Base-by-base conservation (phyloP, 1,284 basidiomycete species). In the Mycosarcoma mackinlayi region DNA sequence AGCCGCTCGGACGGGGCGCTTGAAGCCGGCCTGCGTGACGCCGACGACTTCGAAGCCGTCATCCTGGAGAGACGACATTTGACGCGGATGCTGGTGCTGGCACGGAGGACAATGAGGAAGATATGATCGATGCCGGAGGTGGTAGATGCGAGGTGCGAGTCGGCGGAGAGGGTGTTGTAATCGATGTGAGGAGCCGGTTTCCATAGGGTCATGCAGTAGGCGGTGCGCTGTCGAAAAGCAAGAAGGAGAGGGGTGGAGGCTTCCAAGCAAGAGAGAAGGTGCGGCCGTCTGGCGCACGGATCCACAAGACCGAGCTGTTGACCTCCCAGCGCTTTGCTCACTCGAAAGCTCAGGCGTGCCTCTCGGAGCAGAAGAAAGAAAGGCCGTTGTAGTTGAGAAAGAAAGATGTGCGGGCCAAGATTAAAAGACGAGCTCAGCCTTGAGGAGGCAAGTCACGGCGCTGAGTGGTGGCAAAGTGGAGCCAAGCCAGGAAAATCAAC, bases 1-100 rank as follows among this genome's bases (percentile, higher is more conserved):
- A 4, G 48, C 31, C 18, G 45, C 38, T 28, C 28, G 31, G 18
- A 40, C 13, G 3, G 39, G 18, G 33, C 25, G 46, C 40, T 40
- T 34, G 14, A 51, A 33, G 28, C 47, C 34, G 8, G 51, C 38
- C 4, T 57, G 52, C 21, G n/a, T 39, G 14, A 39, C 52, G 18
- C 33, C 63, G 11, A 50, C 27, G 4, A 55, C 33, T 6, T 38
- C 35, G 18, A 51, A 60, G 42, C 18, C 57, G 3, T 47, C 52
- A 27, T 55, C 37, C 7, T 55, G 27, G 3, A 50, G 21, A 6
- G 30, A 24, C 11, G 42, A 4, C 53, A 56, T 63, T 11, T 14
- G n/a, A 21, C 13, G 19, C 19, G n/a, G n/a, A n/a, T 38, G 14
- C 7, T 35, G 18, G 35, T 18, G 37, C 24, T 19, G 37, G n/a